These are phyloP conservation scores for Suillus bovinus DNA, from an alignment of 768 basidiomycete genomes.

Conservation along the genomic window DNA sequence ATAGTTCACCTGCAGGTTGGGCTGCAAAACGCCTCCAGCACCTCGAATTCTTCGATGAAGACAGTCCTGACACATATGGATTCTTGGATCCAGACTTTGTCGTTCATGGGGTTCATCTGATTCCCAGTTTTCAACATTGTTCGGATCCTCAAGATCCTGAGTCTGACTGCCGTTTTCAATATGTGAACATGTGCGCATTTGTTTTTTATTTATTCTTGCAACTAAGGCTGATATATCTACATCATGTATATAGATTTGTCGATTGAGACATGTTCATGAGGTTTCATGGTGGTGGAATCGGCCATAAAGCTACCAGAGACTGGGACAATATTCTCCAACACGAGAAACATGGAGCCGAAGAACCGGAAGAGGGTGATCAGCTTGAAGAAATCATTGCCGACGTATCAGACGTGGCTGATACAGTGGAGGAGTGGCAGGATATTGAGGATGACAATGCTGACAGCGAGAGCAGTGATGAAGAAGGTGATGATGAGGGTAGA, in stretches of 20 bases:
- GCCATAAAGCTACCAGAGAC: conserved; percentile 21
- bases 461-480: background rate
- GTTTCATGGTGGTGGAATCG: conserved; percentile 31
- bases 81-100: conserved; percentile 45
- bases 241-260: conserved; percentile 12
- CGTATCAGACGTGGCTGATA: background rate
- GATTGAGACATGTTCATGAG: conserved; percentile 43
- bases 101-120: conserved; percentile 39
- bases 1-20: too few species aligned
- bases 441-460: background rate
- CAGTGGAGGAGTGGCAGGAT: background rate
- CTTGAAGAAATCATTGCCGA: background rate
- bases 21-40: too few species aligned
- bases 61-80: conserved; percentile 42
- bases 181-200: conserved; percentile 28
- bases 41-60: too few species aligned
- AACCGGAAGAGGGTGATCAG: background rate
- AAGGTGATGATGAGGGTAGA: background rate
- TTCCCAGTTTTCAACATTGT: conserved; percentile 38
- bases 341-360: background rate
- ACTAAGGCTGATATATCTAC: background rate
- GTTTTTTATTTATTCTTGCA: background rate
- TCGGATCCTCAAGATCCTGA: conserved; percentile 10
- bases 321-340: background rate
- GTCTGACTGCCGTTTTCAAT: conserved; percentile 32